A percentile compares a stretch with the other conserved stretches of the same genome.
Conservation (phyloP, 2,329 filamentous ascomycete genomes). For the Diaporthe sp. region DNA sequence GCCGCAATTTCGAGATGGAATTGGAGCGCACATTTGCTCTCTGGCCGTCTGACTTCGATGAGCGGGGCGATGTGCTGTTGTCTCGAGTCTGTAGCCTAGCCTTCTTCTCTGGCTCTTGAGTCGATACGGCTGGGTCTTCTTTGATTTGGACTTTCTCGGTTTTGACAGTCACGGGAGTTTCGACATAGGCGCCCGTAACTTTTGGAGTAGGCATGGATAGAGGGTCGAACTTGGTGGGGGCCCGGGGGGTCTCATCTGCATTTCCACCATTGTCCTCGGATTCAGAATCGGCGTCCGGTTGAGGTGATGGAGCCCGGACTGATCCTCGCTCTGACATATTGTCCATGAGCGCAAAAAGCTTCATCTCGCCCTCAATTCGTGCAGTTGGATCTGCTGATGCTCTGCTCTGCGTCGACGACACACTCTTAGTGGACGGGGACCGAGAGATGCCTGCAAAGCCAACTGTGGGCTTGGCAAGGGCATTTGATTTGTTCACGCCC, state of each 20-base stretch:
- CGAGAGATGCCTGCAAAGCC: slow-evolving; percentile 57
- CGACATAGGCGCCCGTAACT: slow-evolving; percentile 69
- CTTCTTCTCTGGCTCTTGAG: slow-evolving; percentile 29
- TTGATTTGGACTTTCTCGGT: slow-evolving; percentile 50
- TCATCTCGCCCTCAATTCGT: slow-evolving; percentile 69
- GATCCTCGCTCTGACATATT: slow-evolving; percentile 71
- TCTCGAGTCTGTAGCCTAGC: slow-evolving; percentile 11
- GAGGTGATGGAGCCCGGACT: slow-evolving; percentile 64
- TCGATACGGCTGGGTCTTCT: slow-evolving; percentile 26
- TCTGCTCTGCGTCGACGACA: slow-evolving; percentile 36
- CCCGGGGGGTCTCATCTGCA: slow-evolving; percentile 63
- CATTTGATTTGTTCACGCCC: slow-evolving; percentile 31
- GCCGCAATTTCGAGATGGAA: slow-evolving; percentile 50
- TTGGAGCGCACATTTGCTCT: slow-evolving; percentile 45
- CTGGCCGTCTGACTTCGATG: slow-evolving; percentile 41
- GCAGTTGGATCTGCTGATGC: slow-evolving; percentile 63
- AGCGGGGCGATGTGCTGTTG: slow-evolving; percentile 33
- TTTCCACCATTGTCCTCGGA: slow-evolving; percentile 47
- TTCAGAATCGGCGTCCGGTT: slow-evolving; percentile 50
- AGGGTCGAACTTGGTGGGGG: slow-evolving; percentile 60
- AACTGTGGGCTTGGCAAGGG: slow-evolving; percentile 56
- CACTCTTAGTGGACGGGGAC: slow-evolving; percentile 38
- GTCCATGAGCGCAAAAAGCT: slow-evolving; percentile 68
- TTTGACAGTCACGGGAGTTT: slow-evolving; percentile 66
- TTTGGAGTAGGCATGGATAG: slow-evolving; percentile 66